These are phyloP conservation scores for Termitomyces eurrhizus DNA, from an alignment of 768 basidiomycete genomes.

Conservation along the genomic window DNA sequence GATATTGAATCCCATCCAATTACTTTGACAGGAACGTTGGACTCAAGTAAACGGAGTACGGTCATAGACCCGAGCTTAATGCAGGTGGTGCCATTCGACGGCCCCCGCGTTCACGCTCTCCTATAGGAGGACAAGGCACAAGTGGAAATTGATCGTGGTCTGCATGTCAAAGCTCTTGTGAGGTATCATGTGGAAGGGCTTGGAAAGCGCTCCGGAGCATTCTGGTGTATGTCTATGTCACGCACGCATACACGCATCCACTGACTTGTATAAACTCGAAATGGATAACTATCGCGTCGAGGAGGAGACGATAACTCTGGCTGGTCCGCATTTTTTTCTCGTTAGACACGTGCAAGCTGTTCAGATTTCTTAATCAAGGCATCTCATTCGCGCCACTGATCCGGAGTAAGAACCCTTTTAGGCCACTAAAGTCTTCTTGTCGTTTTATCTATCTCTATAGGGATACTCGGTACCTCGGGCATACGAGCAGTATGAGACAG, in stretches of 20 bases:
- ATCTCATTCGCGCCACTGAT: slow-evolving; percentile 9
- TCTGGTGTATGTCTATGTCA: background rate
- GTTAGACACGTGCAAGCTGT: background rate
- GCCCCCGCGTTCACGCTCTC: background rate
- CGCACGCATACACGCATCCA: background rate
- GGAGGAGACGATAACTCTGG: background rate
- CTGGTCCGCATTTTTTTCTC: slow-evolving; percentile 1
- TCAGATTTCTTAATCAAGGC: background rate
- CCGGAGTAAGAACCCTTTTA: slow-evolving; percentile 4
- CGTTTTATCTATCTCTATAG: background rate
- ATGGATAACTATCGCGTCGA: background rate
- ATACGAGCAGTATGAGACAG: background rate
- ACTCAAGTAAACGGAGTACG: background rate
- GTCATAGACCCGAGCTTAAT: background rate
- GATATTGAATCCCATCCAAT: background rate
- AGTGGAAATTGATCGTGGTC: background rate
- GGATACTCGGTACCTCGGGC: slow-evolving; percentile 6
- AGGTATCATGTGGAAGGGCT: background rate
- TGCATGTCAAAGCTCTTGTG: background rate
- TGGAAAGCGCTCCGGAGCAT: background rate
- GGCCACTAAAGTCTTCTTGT: background rate
- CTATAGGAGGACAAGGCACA: background rate
- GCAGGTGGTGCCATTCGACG: background rate
- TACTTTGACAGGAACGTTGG: background rate
- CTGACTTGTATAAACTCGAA: background rate